Percentiles rank a stretch among this genome's conserved stretches.
These are phyloP conservation scores for Taphrina deformans DNA, from an alignment of 1,139 yeast genomes.

Conservation along the genomic window DNA sequence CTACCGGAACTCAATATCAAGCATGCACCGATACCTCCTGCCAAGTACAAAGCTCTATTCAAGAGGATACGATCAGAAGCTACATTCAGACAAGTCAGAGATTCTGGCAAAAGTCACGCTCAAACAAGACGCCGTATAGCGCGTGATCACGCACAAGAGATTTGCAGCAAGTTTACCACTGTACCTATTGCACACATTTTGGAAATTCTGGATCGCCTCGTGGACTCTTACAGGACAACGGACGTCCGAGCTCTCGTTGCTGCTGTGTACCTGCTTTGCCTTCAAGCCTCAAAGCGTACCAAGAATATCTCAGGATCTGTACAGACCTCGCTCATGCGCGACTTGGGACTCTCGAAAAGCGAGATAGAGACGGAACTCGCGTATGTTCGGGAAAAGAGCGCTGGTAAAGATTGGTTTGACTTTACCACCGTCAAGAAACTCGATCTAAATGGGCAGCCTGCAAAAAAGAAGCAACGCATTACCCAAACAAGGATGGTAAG, in stretches of 20 bases:
- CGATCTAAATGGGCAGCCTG: background rate
- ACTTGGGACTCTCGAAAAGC: conserved; percentile 5
- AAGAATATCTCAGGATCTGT: background rate
- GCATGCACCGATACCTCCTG: conserved; percentile 7
- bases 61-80: conserved; percentile 18
- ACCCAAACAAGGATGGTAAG: conserved; percentile 12
- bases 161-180: background rate
- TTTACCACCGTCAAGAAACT: conserved; percentile 1
- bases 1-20: conserved; percentile 21
- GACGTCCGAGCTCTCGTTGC: conserved; percentile 13
- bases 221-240: background rate
- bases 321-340: background rate
- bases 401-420: conserved; percentile 8
- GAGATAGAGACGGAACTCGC: conserved; percentile 9
- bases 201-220: background rate
- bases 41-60: conserved; percentile 8
- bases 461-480: conserved; percentile 4
- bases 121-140: conserved; percentile 21
- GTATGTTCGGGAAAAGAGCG: background rate
- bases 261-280: conserved; percentile 6
- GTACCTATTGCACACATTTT: background rate
- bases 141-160: conserved; percentile 10
- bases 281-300: background rate
- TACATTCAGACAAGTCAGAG: conserved; percentile 16
- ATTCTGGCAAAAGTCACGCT: conserved; percentile 4